Percentiles rank a stretch among this genome's conserved stretches.
Evolutionary conservation across 352 stramenopile genomes (phyloP).

Genomic region (Chrysophaeum taylorii): DNA sequence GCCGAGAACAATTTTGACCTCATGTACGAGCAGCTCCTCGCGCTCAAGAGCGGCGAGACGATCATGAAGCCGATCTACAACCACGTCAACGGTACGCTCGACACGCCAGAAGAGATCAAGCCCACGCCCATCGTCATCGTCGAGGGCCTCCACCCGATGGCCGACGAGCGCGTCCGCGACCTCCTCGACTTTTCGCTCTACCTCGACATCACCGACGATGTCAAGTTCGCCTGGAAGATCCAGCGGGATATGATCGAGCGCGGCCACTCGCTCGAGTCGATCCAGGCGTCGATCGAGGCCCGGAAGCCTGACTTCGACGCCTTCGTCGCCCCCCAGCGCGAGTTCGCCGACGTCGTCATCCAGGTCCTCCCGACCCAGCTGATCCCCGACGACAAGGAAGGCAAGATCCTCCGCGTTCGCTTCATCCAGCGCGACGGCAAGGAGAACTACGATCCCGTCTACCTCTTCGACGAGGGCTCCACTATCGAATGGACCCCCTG

Average conservation of each 20-base stretch:
- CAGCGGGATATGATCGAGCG: conserved; percentile 71
- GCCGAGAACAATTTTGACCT: conserved; percentile 70
- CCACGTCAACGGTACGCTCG: conserved; percentile 72
- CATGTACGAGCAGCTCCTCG: conserved; percentile 67
- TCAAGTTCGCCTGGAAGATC: conserved; percentile 77
- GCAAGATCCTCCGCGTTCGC: conserved; percentile 61
- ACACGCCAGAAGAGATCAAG: conserved; percentile 62
- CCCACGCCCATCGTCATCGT: conserved; percentile 71
- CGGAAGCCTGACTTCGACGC: conserved; percentile 69
- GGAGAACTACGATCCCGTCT: conserved; percentile 54
- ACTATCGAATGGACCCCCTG: conserved; percentile 57
- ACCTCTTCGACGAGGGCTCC: conserved; percentile 66
- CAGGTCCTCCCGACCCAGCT: conserved; percentile 65
- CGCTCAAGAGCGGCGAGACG: conserved; percentile 60
- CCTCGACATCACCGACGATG: conserved; percentile 66
- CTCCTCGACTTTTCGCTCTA: conserved; percentile 73
- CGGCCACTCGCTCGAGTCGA: conserved; percentile 65
- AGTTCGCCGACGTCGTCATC: conserved; percentile 58
- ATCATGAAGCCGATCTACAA: conserved; percentile 75
- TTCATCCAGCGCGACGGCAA: conserved; percentile 66
- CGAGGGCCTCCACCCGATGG: conserved; percentile 67
- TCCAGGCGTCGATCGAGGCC: conserved; percentile 67
- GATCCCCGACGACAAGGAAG: conserved; percentile 52
- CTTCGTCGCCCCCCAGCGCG: conserved; percentile 66
- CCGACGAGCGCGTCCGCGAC: conserved; percentile 60